phyloP scores from a whole-genome alignment of 805 yeast genomes.

The Metschnikowia sp. region DNA sequence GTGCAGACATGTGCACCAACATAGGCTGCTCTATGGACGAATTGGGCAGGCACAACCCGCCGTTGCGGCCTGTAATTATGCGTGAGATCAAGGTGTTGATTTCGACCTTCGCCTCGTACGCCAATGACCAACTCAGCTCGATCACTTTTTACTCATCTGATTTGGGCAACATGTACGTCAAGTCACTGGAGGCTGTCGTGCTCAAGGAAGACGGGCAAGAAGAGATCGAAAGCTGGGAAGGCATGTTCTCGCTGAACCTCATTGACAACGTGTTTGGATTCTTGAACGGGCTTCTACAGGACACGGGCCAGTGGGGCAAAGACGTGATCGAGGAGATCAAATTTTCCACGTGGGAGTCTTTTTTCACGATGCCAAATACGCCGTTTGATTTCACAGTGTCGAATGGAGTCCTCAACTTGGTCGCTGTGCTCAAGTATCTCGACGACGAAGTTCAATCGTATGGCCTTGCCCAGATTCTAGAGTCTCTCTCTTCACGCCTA shows the following conservation, averaged over 20 bases:
- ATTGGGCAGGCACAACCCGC: constrained; percentile 78
- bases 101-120: constrained; percentile 38
- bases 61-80: constrained; percentile 56
- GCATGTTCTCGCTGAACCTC: constrained; percentile 42
- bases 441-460: constrained; percentile 54
- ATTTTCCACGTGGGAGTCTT: constrained; percentile 44
- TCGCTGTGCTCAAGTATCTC: constrained; percentile 52
- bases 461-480: constrained; percentile 38
- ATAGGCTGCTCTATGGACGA: constrained; percentile 76
- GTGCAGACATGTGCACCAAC: constrained; percentile 46
- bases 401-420: constrained; percentile 48
- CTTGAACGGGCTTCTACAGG: constrained; percentile 50
- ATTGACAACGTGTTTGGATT: constrained; percentile 51
- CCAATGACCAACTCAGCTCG: constrained; percentile 31
- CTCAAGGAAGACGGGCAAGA: constrained; percentile 39
- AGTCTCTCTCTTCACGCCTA: constrained; percentile 27
- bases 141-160: constrained; percentile 43
- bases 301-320: constrained; percentile 46
- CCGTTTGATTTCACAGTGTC: constrained; percentile 63
- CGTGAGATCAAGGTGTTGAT: constrained; percentile 47
- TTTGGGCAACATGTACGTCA: constrained; percentile 38
- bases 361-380: constrained; percentile 48
- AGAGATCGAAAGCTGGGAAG: constrained; percentile 53
- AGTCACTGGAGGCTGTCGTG: constrained; percentile 38
- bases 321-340: constrained; percentile 36